Evolutionary conservation across 2,329 filamentous ascomycete genomes (phyloP).

Genomic region (Zymoseptoria crescenta): DNA sequence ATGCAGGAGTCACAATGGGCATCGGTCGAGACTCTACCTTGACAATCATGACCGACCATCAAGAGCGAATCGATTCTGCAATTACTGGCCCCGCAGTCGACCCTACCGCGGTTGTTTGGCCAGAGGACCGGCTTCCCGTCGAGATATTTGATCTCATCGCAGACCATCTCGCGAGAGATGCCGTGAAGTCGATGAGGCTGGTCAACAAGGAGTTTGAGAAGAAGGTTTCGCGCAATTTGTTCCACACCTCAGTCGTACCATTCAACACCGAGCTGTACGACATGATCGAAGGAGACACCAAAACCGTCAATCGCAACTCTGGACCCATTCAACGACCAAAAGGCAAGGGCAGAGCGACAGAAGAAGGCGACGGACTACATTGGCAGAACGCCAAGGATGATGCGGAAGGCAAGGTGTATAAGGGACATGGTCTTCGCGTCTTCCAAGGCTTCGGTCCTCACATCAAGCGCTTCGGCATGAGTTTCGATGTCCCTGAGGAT

Average conservation of each 20-base stretch:
- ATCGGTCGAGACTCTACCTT: slow-evolving; percentile 7
- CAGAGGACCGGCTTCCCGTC: slow-evolving; percentile 43
- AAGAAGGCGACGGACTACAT: slow-evolving; percentile 24
- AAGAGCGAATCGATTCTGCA: slow-evolving; percentile 9
- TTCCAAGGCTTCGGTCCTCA: slow-evolving; percentile 54
- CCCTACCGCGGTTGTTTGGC: slow-evolving; percentile 28
- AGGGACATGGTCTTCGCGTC: slow-evolving; percentile 54
- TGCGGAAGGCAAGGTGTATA: slow-evolving; percentile 38
- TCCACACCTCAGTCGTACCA: slow-evolving; percentile 56
- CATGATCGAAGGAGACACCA: slow-evolving; percentile 37
- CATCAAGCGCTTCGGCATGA: slow-evolving; percentile 58
- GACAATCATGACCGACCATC: slow-evolving; percentile 15
- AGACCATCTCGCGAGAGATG: slow-evolving; percentile 47
- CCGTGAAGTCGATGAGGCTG: slow-evolving; percentile 54
- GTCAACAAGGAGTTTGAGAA: slow-evolving; percentile 55
- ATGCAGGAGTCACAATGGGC: background rate
- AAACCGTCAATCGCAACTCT: slow-evolving; percentile 9
- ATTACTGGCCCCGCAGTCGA: background rate
- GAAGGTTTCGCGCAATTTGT: slow-evolving; percentile 51
- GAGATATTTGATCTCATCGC: slow-evolving; percentile 57
- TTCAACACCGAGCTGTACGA: slow-evolving; percentile 59
- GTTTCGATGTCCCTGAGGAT: slow-evolving; percentile 57
- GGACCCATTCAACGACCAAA: background rate
- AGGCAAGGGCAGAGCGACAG: slow-evolving; percentile 13
- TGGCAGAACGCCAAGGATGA: slow-evolving; percentile 36